Percentiles rank a stretch among this genome's conserved stretches.
These are phyloP conservation scores for Fraxinus sp. DNA, from an alignment of 305 asterid genomes.

Conservation along the genomic window DNA sequence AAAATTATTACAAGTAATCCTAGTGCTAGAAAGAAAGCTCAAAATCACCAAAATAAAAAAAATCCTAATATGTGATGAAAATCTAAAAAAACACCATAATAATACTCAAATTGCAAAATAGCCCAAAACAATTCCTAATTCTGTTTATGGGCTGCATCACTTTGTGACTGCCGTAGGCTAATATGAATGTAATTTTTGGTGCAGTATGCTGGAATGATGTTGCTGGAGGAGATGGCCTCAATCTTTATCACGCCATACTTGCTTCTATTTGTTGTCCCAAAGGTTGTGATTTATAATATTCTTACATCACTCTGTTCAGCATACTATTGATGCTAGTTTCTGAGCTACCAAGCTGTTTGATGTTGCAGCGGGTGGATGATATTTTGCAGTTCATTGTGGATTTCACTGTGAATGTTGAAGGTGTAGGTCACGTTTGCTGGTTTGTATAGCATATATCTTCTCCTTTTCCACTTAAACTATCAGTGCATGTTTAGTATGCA, in stretches of 20 bases:
- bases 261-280: conserved; percentile 82
- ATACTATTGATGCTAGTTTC: conserved; percentile 12
- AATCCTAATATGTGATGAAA: not conserved
- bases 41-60: not conserved
- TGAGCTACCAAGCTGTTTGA: conserved; percentile 20
- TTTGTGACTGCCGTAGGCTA: not conserved
- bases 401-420: conserved; percentile 86
- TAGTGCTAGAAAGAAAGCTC: not conserved
- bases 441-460: conserved; percentile 19
- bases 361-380: conserved; percentile 73
- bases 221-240: conserved; percentile 96
- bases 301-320: not conserved
- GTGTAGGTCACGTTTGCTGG: conserved; percentile 99
- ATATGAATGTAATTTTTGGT: conserved; percentile 23
- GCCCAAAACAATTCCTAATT: not conserved
- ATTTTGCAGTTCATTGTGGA: conserved; percentile 77
- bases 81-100: not conserved
- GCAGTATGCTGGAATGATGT: conserved; percentile 94
- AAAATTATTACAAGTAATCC: not conserved
- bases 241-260: conserved; percentile 91
- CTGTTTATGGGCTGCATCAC: not conserved
- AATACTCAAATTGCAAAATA: not conserved
- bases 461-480: conserved; percentile 15
- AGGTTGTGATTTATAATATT: conserved; percentile 44
- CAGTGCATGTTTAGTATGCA: not conserved